These are phyloP conservation scores for Phytophthora capsici DNA, from an alignment of 352 stramenopile species.

Conservation along the genomic window DNA sequence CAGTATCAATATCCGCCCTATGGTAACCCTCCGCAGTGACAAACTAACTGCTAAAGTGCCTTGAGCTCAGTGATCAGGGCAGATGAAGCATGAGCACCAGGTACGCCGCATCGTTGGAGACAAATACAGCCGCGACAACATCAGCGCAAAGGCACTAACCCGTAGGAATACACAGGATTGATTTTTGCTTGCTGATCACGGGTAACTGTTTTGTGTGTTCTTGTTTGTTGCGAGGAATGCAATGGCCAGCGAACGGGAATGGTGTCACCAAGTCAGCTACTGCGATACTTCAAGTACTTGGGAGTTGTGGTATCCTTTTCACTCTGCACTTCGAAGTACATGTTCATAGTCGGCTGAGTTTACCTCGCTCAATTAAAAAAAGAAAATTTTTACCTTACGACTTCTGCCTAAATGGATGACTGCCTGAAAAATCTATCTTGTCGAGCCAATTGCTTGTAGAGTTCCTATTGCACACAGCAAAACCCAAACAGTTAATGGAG, in stretches of 20 bases:
- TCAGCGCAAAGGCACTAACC: conserved; percentile 35
- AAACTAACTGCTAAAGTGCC: conserved; percentile 28
- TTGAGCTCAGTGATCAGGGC: conserved; percentile 14
- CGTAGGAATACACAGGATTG: conserved; percentile 46
- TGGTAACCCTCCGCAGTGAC: conserved; percentile 41
- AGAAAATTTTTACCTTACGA: not conserved
- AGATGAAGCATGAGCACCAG: conserved; percentile 19
- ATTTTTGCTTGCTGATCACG: conserved; percentile 42
- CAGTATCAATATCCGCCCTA: conserved; percentile 63
- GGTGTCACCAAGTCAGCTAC: too few relatives aligned
- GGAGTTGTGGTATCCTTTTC: too few relatives aligned
- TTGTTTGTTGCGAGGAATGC: conserved; percentile 12
- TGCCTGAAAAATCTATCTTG: conserved; percentile 63
- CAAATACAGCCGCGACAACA: conserved; percentile 14
- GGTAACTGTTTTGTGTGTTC: conserved; percentile 32
- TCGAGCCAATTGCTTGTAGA: conserved; percentile 52
- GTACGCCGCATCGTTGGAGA: conserved; percentile 33
- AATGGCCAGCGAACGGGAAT: not conserved
- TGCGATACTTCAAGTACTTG: too few relatives aligned
- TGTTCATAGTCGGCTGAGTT: conserved; percentile 1
- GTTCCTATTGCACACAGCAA: conserved; percentile 45
- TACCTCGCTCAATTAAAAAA: conserved; percentile 7
- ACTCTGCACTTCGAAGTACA: too few relatives aligned
- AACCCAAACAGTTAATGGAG: conserved; percentile 6
- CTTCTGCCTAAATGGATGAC: conserved; percentile 38